Evolutionary conservation across 163 green algal species (phyloP), one percentile per base, ranked within the genome.

Genomic region (Scenedesmus sp.): DNA sequence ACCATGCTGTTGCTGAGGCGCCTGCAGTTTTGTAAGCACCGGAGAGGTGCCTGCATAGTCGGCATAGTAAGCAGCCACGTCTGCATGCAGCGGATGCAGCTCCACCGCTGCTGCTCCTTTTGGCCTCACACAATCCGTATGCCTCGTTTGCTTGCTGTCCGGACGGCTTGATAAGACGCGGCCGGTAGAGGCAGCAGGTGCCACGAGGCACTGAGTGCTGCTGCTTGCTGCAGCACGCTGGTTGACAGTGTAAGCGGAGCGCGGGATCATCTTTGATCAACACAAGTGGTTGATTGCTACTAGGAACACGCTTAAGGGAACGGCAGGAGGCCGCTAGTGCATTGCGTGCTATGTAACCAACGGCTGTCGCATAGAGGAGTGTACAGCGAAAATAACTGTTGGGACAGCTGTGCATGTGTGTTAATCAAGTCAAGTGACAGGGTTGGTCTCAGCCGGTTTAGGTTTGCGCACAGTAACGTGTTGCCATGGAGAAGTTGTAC

Each of bases 1-100:
- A 76, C 65, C 65, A 20, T 76, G 65, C 30, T 76, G 65, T 30
- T 76, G 65, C 65, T 76, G 65, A 76, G 30, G 3, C 9, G 65
- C 30, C 65, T 40, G 65, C 65, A 18, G 20, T 76, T 76, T 26
- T 40, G 65, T 76, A 16, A 76, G 65, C 65, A 76, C 65, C 65
- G 65, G 65, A 7, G 65, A 76, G 30, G 65, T 40, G 65, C 65
- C 30, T 37, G 65, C 65, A 76, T 76, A 76, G 65, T 76, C 65
- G 9, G 65, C 65, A 40, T 76, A 76, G 65, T 76, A 76, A 76
- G 65, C 65, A 76, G 65, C 65, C 65, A 76, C 65, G 65, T 76
- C 65, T 37, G 65, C 65, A 76, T 76, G 65, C 65, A 76, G 6
- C 65, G 65, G 65, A 76, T 76, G 65, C 65, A 76, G 6, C 65